Conservation (phyloP, 495 filamentous ascomycete genomes). For the Trichoderma asperelloides region DNA sequence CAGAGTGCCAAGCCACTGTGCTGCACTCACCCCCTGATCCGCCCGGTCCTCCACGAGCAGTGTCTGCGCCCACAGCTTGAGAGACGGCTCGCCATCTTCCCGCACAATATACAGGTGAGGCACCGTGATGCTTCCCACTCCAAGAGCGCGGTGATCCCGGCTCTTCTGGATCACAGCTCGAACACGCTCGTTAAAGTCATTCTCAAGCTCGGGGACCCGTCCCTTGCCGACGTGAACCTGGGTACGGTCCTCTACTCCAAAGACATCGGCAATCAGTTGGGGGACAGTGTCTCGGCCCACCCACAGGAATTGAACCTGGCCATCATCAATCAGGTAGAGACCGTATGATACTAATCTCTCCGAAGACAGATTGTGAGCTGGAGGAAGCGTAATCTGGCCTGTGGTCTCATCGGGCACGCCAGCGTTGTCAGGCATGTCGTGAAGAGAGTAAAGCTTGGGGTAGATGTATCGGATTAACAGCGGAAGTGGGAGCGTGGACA, state of each 20-base stretch:
- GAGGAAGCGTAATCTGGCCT: constrained; percentile 80
- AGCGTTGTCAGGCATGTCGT: constrained; percentile 95
- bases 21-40: constrained; percentile 83
- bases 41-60: constrained; percentile 91
- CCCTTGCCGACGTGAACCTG: constrained; percentile 88
- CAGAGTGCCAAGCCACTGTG: constrained; percentile 85
- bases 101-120: constrained; percentile 90
- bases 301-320: constrained; percentile 97
- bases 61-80: constrained; percentile 95
- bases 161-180: constrained; percentile 88
- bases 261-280: constrained; percentile 81
- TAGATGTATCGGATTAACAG: constrained; percentile 97
- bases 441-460: constrained; percentile 83
- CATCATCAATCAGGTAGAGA: constrained; percentile 96
- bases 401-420: constrained; percentile 77
- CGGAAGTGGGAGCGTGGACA: constrained; percentile 86
- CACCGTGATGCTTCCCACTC: constrained; percentile 81
- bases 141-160: constrained; percentile 70
- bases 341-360: constrained; percentile 83
- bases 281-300: constrained; percentile 87
- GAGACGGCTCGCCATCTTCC: constrained; percentile 89
- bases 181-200: constrained; percentile 92
- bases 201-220: constrained; percentile 74
- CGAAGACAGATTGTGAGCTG: constrained; percentile 76
- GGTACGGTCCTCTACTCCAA: constrained; percentile 69